These are phyloP conservation scores for Flueggea neowawraea DNA, from an alignment of 441 rosid genomes.

Conservation along the genomic window DNA sequence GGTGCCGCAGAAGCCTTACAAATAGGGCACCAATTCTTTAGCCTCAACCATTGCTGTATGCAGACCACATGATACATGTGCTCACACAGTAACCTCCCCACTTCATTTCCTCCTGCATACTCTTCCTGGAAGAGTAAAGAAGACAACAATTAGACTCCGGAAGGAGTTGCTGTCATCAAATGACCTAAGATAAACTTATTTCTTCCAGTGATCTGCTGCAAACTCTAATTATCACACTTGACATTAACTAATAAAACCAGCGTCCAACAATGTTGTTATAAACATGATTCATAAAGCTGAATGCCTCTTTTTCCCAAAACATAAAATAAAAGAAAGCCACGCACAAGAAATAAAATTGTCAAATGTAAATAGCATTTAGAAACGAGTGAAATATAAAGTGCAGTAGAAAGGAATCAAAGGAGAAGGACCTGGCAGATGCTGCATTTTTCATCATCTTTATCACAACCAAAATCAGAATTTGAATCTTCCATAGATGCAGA, in stretches of 20 bases:
- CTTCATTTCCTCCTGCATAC: constrained; percentile 71
- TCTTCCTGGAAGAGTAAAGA: constrained; percentile 60
- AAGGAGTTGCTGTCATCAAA: background rate
- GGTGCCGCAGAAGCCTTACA: constrained; percentile 70
- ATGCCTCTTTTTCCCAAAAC: no score
- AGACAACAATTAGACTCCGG: background rate
- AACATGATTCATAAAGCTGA: no score
- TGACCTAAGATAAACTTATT: no score
- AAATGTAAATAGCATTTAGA: background rate
- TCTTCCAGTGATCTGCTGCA: no score
- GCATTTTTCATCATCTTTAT: constrained; percentile 67
- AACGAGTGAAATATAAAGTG: background rate
- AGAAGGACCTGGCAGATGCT: constrained; percentile 79
- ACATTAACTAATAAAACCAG: no score
- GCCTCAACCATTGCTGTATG: constrained; percentile 77
- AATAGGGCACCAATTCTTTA: constrained; percentile 96
- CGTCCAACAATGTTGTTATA: no score
- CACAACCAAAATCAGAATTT: constrained; percentile 18
- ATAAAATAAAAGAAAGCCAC: no score
- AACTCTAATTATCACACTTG: no score
- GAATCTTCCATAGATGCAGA: constrained; percentile 23
- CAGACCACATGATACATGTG: constrained; percentile 73
- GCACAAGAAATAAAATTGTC: no score
- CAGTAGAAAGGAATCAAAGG: background rate
- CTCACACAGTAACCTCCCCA: constrained; percentile 76